phyloP scores from a whole-genome alignment of 116 monocot genomes.

The Trichopus zeylanicus region DNA sequence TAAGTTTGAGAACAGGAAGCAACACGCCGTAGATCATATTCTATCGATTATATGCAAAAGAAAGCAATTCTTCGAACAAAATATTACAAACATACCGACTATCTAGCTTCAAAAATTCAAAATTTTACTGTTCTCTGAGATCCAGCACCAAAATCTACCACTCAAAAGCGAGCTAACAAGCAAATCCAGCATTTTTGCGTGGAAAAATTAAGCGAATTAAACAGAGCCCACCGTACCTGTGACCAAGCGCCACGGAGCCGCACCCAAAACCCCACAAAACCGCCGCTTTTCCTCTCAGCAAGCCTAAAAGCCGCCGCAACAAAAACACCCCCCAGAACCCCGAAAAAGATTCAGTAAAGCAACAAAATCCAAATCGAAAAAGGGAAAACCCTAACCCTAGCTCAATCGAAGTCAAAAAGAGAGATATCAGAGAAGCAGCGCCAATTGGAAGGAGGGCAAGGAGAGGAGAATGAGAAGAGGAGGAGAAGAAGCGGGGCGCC shows the following conservation, averaged over 20 bases:
- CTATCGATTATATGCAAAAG: no score
- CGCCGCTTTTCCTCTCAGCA: not conserved
- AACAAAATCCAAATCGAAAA: not conserved
- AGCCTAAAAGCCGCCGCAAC: not conserved
- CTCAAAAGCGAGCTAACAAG: not conserved
- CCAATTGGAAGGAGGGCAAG: not conserved
- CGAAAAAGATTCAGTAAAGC: not conserved
- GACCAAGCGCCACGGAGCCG: not conserved
- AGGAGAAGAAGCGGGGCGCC: slow-evolving; percentile 5
- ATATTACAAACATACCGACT: not conserved
- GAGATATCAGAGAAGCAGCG: not conserved
- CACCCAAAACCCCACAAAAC: not conserved
- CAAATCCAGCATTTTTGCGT: not conserved
- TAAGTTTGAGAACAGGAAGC: not conserved
- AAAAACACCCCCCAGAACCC: not conserved
- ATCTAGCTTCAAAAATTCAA: not conserved
- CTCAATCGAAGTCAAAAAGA: not conserved
- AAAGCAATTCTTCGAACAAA: not conserved
- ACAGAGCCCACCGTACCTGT: not conserved
- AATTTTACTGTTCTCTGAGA: not conserved
- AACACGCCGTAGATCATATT: not conserved
- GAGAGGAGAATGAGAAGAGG: not conserved
- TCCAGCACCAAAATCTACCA: not conserved
- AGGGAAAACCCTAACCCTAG: no score
- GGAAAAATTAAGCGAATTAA: not conserved